A percentile compares a stretch with the other conserved stretches of the same genome.
These are phyloP conservation scores for Mortierella sp. DNA, from an alignment of 371 early-diverging fungal species.

Conservation along the genomic window DNA sequence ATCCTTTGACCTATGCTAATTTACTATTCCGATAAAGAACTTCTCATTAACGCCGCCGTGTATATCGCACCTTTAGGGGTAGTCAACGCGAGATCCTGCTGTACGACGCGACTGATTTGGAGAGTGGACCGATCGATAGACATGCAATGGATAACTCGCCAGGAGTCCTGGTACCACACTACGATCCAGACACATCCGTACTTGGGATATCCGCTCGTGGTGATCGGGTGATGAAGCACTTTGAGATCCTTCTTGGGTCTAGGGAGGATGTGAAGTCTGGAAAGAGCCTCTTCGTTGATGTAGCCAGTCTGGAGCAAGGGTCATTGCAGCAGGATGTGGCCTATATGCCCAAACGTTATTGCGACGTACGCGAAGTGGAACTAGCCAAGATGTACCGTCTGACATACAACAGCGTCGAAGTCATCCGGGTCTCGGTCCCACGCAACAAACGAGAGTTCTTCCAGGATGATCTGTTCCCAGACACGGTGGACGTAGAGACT, in stretches of 20 bases:
- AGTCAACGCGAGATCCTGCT: conserved; percentile 77
- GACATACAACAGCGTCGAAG: conserved; percentile 73
- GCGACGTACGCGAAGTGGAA: conserved; percentile 75
- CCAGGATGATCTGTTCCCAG: conserved; percentile 88
- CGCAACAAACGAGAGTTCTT: conserved; percentile 84
- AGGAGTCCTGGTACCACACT: conserved; percentile 74
- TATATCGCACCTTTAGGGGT: conserved; percentile 20
- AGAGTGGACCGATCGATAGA: conserved; percentile 52
- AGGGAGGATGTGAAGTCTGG: conserved; percentile 22
- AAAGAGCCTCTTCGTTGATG: conserved; percentile 50
- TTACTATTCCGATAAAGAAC: background rate
- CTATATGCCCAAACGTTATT: conserved; percentile 72
- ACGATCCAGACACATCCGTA: conserved; percentile 69
- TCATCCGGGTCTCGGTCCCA: conserved; percentile 79
- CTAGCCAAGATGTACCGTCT: conserved; percentile 76
- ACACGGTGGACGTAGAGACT: conserved; percentile 67
- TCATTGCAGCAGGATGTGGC: conserved; percentile 77
- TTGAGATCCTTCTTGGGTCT: conserved; percentile 58
- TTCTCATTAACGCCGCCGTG: background rate
- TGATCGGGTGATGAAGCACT: conserved; percentile 54
- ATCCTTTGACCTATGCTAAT: background rate
- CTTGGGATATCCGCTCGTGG: conserved; percentile 51
- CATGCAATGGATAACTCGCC: conserved; percentile 79
- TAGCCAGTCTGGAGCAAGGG: conserved; percentile 71
- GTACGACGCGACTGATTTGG: conserved; percentile 60